Evolutionary conservation across 345 rosid genomes (phyloP).

Genomic region (Melaleuca alternifolia): DNA sequence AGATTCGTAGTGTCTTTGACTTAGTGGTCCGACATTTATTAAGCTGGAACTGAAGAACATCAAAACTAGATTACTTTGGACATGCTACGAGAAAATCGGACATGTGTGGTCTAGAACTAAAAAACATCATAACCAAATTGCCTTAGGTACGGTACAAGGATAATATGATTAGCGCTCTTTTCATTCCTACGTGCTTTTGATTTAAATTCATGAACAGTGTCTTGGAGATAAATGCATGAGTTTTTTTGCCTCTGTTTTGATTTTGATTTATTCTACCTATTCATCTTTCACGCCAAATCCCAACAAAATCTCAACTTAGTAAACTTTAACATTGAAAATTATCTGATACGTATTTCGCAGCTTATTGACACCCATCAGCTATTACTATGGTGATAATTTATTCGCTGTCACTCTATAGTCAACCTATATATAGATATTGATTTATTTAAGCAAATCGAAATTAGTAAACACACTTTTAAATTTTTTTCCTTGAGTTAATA

Average conservation of each 20-base stretch:
- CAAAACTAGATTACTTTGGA: background rate
- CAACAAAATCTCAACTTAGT: too few species aligned
- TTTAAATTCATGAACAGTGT: background rate
- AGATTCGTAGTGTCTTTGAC: fast-evolving
- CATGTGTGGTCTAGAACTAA: background rate
- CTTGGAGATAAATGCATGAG: fast-evolving
- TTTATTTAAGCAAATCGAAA: too few species aligned
- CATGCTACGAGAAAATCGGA: background rate
- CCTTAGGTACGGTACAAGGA: background rate
- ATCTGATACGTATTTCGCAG: too few species aligned
- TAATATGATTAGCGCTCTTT: background rate
- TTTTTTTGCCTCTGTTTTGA: fast-evolving
- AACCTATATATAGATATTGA: too few species aligned
- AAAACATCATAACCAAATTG: background rate
- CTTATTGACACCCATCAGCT: too few species aligned
- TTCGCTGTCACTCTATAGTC: too few species aligned
- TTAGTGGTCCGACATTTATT: fast-evolving
- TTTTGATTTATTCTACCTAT: too few species aligned
- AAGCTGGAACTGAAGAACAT: background rate
- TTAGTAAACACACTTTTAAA: too few species aligned
- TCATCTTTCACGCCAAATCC: too few species aligned
- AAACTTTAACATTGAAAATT: too few species aligned
- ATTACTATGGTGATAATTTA: too few species aligned
- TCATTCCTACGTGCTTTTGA: background rate
- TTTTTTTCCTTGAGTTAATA: too few species aligned